Evolutionary conservation across 768 basidiomycete species (phyloP).

Genomic region (Dictyophora rubrovolvata): DNA sequence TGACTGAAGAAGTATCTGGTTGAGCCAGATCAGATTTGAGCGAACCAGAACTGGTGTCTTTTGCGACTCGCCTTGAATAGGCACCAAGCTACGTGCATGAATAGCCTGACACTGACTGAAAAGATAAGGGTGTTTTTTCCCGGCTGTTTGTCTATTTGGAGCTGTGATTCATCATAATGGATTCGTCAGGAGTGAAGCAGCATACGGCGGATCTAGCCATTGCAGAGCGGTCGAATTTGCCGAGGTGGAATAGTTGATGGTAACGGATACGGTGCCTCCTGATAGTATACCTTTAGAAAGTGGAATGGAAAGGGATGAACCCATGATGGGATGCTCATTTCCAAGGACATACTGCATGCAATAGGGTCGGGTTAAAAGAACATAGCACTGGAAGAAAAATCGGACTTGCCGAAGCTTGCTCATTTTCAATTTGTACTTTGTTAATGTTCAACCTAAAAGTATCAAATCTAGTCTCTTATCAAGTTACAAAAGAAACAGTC

Average conservation of each 20-base stretch:
- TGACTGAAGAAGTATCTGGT: constrained; percentile 77
- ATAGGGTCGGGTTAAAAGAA: background rate
- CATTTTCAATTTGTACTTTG: constrained; percentile 39
- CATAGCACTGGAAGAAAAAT: constrained; percentile 3
- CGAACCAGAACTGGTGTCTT: background rate
- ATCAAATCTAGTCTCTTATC: constrained; percentile 46
- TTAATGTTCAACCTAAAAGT: constrained; percentile 57
- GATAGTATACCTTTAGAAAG: constrained; percentile 34
- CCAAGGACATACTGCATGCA: constrained; percentile 40
- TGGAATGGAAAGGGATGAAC: constrained; percentile 57
- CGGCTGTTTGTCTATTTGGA: constrained; percentile 63
- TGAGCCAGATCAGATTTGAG: background rate
- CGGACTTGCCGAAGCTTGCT: constrained; percentile 33
- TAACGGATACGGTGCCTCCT: constrained; percentile 36
- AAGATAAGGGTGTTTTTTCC: constrained; percentile 73
- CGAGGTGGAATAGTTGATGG: constrained; percentile 64
- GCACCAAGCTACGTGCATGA: constrained; percentile 69
- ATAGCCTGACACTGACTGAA: constrained; percentile 95
- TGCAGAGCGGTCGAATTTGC: constrained; percentile 67
- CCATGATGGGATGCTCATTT: constrained; percentile 59
- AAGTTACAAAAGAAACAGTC: background rate
- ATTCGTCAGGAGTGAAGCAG: constrained; percentile 9
- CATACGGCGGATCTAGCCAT: constrained; percentile 75
- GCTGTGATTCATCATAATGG: constrained; percentile 4
- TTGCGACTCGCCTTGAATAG: constrained; percentile 55